Percentiles rank a stretch among this genome's conserved stretches.
Evolutionary conservation across 2,329 filamentous ascomycete species (phyloP).

Genomic region (Xylaria arbuscula): DNA sequence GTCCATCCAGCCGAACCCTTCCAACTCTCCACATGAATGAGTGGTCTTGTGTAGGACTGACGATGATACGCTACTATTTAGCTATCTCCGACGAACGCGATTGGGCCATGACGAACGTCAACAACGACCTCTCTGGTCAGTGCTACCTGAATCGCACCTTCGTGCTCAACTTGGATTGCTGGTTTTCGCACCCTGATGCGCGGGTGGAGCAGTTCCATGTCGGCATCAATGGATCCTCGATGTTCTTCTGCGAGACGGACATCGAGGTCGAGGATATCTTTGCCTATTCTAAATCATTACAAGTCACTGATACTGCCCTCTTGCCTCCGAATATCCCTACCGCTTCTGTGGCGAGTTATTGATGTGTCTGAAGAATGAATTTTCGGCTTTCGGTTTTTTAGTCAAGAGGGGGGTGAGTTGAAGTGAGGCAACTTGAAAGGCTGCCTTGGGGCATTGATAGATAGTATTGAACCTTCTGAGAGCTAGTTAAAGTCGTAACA

Average conservation of each 20-base stretch:
- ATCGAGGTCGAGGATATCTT: neutral
- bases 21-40: too few species aligned
- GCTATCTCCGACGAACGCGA: conserved; percentile 1
- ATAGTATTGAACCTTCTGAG: neutral
- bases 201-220: conserved; percentile 10
- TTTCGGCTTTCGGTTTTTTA: neutral
- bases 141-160: conserved; percentile 25
- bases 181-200: conserved; percentile 11
- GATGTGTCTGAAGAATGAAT: neutral
- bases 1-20: neutral
- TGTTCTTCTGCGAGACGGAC: conserved; percentile 31
- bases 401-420: too few species aligned
- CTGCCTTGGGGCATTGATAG: neutral
- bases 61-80: neutral
- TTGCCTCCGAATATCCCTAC: neutral
- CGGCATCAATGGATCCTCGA: conserved; percentile 29
- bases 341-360: neutral
- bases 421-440: too few species aligned
- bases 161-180: conserved; percentile 26
- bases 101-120: conserved; percentile 16
- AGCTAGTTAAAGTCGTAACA: neutral
- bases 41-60: neutral
- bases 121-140: neutral
- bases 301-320: neutral
- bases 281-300: neutral